Evolutionary conservation across 164 flowering plant species (phyloP).

Genomic region (Magnolia sinica): DNA sequence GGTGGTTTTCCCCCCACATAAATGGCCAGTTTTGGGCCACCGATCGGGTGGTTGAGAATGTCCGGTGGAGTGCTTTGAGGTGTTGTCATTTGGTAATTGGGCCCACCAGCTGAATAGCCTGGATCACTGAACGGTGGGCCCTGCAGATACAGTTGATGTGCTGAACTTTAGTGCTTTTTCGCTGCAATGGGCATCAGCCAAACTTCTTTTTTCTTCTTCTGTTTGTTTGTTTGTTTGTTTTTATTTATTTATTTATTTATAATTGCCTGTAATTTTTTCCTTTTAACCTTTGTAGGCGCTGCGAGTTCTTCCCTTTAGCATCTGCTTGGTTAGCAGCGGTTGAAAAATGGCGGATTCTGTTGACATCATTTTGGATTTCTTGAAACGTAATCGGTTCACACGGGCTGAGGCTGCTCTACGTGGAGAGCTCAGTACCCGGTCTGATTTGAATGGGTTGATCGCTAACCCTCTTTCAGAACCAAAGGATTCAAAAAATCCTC

Average conservation of each 20-base stretch:
- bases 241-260: neutral
- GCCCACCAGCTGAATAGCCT: neutral
- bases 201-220: neutral
- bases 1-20: too few species aligned
- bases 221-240: neutral
- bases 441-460: conserved; percentile 18
- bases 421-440: conserved; percentile 47
- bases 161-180: neutral
- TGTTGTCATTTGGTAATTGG: neutral
- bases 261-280: neutral
- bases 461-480: conserved; percentile 41
- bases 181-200: neutral
- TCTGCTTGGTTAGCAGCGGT: neutral
- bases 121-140: neutral
- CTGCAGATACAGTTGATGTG: too few species aligned
- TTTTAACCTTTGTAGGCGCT: neutral
- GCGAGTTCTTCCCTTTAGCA: conserved; percentile 10
- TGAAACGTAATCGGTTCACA: conserved; percentile 57
- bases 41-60: neutral
- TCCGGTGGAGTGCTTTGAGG: neutral
- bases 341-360: conserved; percentile 55
- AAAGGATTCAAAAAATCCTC: conserved; percentile 16
- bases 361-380: conserved; percentile 66
- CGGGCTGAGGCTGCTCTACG: conserved; percentile 86
- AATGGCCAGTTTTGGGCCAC: neutral